Evolutionary conservation across 2,329 filamentous ascomycete species (phyloP), one percentile per base, ranked within the genome.

Genomic region (Ceratocystis cacaofunesta): DNA sequence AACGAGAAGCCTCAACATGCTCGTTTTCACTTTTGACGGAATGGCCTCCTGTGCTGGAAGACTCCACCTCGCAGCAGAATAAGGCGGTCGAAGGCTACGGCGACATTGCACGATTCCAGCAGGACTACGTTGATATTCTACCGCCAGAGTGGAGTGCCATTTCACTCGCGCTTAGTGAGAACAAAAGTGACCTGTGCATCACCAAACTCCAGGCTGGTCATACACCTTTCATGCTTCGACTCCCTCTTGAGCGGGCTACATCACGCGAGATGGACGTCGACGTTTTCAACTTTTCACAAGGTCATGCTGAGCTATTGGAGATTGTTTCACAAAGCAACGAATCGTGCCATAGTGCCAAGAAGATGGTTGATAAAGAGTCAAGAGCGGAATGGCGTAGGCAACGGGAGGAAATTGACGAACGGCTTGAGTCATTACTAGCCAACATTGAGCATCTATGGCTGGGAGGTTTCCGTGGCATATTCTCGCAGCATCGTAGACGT

Each of bases 391-490:
- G 94, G 94, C 99, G 94, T 92, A 83, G 82, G 3, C 88, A 92
- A 72, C 84, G 95, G 15, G 87, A 94, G 74, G 82, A 82, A 2
- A 79, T 99, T 17, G 94, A 99, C 72, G 76, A 77, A 41, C 85
- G 90, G 8, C 79, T 99, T 28, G 85, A 84, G 68, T 86, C 89
- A 62, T 81, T 99, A 8, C 79, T 99, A 1, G 80, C 85, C 64
- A 95, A 90, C 67, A 88, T 99, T 48, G 92, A 99, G 74, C 87
- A 89, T 68, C 86, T 94, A 25, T 99, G 94, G 94, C 83, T 99
- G 4, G 92, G 92, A 61, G 94, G 94, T 0, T 99, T 99, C 80
- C 87, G 86, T 66, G 92, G 92, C 17, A 87, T 99, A n/a, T 92
- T 99, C 72, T 92, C 90, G 1, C 87, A 89, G 64, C 83, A 88